These are phyloP conservation scores for Metschnikowia bowlesiae DNA, from an alignment of 805 yeast genomes.

Conservation along the genomic window DNA sequence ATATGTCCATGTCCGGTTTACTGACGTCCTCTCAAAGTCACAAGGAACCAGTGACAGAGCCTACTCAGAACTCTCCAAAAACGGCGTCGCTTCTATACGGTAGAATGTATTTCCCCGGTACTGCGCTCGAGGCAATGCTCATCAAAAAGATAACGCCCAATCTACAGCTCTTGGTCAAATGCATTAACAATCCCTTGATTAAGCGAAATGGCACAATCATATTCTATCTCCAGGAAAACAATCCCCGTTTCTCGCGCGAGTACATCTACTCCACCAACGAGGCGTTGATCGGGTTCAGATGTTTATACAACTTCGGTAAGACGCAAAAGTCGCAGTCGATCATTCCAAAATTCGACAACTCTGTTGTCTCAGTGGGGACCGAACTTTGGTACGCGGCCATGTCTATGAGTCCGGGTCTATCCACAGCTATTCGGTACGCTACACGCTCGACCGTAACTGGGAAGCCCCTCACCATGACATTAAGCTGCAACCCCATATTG, in stretches of 20 bases:
- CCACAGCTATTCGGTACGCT: slow-evolving; percentile 79
- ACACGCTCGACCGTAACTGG: slow-evolving; percentile 84
- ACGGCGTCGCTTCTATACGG: slow-evolving; percentile 62
- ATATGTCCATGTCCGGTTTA: slow-evolving; percentile 9
- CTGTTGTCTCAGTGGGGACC: slow-evolving; percentile 70
- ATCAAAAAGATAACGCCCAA: slow-evolving; percentile 56
- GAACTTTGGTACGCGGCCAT: slow-evolving; percentile 86
- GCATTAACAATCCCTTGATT: slow-evolving; percentile 63
- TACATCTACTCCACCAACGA: slow-evolving; percentile 80
- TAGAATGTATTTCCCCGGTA: slow-evolving; percentile 81
- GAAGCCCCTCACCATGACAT: slow-evolving; percentile 82
- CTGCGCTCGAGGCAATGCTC: slow-evolving; percentile 82
- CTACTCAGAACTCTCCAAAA: not conserved
- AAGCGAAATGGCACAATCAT: slow-evolving; percentile 56
- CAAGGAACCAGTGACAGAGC: not conserved
- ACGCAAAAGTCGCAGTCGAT: slow-evolving; percentile 5
- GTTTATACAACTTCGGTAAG: slow-evolving; percentile 62
- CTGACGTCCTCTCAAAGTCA: not conserved
- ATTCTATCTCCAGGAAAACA: slow-evolving; percentile 64
- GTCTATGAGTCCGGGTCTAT: slow-evolving; percentile 84
- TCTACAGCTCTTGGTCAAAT: slow-evolving; percentile 66
- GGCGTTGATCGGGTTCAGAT: slow-evolving; percentile 73
- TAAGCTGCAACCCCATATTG: slow-evolving; percentile 81
- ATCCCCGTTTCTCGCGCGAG: slow-evolving; percentile 63
- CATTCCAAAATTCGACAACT: slow-evolving; percentile 47